Evolutionary conservation across 2,329 filamentous ascomycete species (phyloP).

Genomic region (Didymella exigua): DNA sequence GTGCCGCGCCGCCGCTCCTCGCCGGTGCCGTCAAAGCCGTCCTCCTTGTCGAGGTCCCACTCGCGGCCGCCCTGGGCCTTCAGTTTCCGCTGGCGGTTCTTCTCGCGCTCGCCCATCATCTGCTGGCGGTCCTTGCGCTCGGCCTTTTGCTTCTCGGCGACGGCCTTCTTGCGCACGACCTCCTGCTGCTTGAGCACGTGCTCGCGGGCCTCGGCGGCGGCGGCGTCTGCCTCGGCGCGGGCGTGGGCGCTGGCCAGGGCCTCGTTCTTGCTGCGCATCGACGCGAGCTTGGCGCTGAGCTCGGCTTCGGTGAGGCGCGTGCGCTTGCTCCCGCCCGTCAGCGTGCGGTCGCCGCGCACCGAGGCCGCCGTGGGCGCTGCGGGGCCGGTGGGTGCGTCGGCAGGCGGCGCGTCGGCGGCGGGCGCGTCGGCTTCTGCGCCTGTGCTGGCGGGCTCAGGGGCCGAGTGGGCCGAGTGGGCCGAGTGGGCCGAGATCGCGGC

Average conservation of each 20-base stretch:
- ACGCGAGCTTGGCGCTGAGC: slow-evolving; percentile 64
- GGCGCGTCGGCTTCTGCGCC: no score
- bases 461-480: no score
- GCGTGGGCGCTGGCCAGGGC: slow-evolving; percentile 65
- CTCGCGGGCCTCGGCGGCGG: slow-evolving; percentile 68
- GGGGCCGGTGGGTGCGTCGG: slow-evolving; percentile 29
- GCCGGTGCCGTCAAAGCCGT: slow-evolving; percentile 55
- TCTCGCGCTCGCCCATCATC: slow-evolving; percentile 68
- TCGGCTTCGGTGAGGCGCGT: slow-evolving; percentile 65
- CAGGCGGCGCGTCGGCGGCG: slow-evolving; percentile 18
- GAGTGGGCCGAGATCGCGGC: background rate
- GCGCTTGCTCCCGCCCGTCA: slow-evolving; percentile 42
- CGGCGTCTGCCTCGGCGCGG: slow-evolving; percentile 70
- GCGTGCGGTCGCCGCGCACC: slow-evolving; percentile 42
- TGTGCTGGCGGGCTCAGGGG: slow-evolving; percentile 25
- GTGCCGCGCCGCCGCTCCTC: slow-evolving; percentile 52
- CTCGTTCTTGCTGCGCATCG: slow-evolving; percentile 66
- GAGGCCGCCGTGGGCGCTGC: slow-evolving; percentile 33
- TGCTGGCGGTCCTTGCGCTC: slow-evolving; percentile 60
- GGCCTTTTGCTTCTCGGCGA: slow-evolving; percentile 47
- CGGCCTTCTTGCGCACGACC: slow-evolving; percentile 47
- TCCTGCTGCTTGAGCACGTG: slow-evolving; percentile 60
- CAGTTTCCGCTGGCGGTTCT: slow-evolving; percentile 64
- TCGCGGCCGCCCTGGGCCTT: slow-evolving; percentile 64
- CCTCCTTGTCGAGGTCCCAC: slow-evolving; percentile 68